Evolutionary conservation across 352 stramenopile genomes (phyloP), one percentile per base, ranked within the genome.

Genomic region (Thalassiosira exigua): DNA sequence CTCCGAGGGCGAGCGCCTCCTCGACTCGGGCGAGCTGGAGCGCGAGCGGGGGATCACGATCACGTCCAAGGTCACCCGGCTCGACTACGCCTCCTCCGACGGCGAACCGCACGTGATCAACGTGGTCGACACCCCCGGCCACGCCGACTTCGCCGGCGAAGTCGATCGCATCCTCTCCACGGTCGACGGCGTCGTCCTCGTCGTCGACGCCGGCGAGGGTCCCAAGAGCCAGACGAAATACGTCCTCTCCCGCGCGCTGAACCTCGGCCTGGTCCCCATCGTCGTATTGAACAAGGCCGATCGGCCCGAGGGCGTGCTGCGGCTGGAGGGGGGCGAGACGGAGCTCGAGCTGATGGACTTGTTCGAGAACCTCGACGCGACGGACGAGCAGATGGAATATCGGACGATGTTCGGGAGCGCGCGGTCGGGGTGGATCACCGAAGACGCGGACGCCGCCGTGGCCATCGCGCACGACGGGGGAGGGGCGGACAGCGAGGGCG

Each of bases 241-340:
- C 77, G 97, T 99, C 41, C 85, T 99, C n/a, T 96, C 89, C 33
- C 97, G 98, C 80, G 97, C 97, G 36, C 88, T 99, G 21, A 93
- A 95, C 56, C 84, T 93, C 19, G 95, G 95, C 27, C 81, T 98
- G 1, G 96, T 96, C 79, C 96, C 96, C 14, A 94, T 98, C 21
- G 96, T 99, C 17, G 96, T 99, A 19, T 91, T 99, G 58, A 99
- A 99, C 88, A 98, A 99, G 90, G 95, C 98, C 32, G 97, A 99
- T 84, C 92, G 96, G 24, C 81, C 95, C 29, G 97, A 96, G 29
- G 95, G 92, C 24, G 90, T 96, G 19, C 84, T 66, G 36, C 24
- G 78, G 36, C 62, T 93, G 2, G 86, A 91, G 68, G 70, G 94
- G 29, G 96, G 97, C 21, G 95, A 98, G 58, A 97, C 98, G 30